Evolutionary conservation across 805 yeast species (phyloP).

Genomic region (Alloascoidea africana): DNA sequence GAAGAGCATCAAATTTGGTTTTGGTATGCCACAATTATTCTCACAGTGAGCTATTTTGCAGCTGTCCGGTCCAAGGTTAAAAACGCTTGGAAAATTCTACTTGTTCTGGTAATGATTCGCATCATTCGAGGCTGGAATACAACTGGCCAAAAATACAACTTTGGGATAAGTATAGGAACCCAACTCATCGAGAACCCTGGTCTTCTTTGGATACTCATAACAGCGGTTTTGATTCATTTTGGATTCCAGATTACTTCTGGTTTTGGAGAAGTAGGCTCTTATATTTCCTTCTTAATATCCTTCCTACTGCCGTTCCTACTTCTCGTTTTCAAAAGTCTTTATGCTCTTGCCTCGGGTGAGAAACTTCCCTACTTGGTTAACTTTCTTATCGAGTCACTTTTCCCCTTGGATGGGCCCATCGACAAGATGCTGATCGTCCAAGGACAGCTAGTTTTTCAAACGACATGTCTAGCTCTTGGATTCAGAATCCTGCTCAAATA

Average conservation of each 20-base stretch:
- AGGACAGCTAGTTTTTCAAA: background rate
- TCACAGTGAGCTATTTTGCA: background rate
- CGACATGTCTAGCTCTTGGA: background rate
- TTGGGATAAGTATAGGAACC: background rate
- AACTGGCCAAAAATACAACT: conserved; percentile 69
- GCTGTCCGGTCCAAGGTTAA: background rate
- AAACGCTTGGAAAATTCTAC: background rate
- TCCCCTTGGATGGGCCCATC: background rate
- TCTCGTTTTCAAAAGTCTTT: conserved; percentile 41
- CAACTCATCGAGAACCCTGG: conserved; percentile 10
- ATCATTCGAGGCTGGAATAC: conserved; percentile 72
- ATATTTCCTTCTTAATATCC: conserved; percentile 27
- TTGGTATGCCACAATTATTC: conserved; percentile 35
- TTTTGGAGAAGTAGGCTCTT: conserved; percentile 11
- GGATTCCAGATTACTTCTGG: conserved; percentile 15
- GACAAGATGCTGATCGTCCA: background rate
- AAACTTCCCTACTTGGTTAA: conserved; percentile 24
- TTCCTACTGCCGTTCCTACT: conserved; percentile 27
- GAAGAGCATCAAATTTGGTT: conserved; percentile 98
- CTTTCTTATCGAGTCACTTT: background rate
- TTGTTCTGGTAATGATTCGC: conserved; percentile 27
- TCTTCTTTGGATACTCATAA: conserved; percentile 32
- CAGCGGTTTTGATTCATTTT: conserved; percentile 22
- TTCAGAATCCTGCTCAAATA: conserved; percentile 7
- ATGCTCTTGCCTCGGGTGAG: conserved; percentile 40